These are phyloP conservation scores for Yamadazyma taylorii DNA, from an alignment of 1,139 yeast genomes.

Conservation along the genomic window DNA sequence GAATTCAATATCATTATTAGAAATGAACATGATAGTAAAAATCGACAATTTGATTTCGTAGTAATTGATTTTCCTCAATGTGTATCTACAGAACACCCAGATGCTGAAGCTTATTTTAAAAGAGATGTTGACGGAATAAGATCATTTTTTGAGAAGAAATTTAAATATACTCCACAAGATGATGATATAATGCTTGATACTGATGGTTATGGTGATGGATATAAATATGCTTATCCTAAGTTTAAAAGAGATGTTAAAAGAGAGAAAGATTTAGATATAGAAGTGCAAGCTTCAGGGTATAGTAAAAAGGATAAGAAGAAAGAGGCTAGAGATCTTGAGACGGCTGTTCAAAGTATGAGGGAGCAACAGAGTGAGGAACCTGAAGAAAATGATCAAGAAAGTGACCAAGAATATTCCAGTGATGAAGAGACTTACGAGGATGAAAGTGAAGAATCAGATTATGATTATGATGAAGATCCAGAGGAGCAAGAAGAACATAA, in stretches of 20 bases:
- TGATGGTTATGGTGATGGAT: constrained; percentile 81
- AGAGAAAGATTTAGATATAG: constrained; percentile 67
- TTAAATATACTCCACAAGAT: constrained; percentile 66
- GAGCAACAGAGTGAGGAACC: constrained; percentile 30
- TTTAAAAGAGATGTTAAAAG: constrained; percentile 76
- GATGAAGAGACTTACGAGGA: constrained; percentile 32
- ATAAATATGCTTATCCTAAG: constrained; percentile 73
- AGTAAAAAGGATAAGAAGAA: constrained; percentile 60
- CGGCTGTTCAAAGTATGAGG: constrained; percentile 70
- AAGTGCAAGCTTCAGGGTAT: constrained; percentile 90
- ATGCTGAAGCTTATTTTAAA: constrained; percentile 83
- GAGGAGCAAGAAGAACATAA: constrained; percentile 35
- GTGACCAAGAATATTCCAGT: constrained; percentile 28
- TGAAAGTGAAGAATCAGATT: constrained; percentile 34
- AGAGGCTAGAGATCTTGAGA: constrained; percentile 65
- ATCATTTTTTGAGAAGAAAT: constrained; percentile 75
- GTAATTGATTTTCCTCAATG: constrained; percentile 99
- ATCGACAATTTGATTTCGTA: constrained; percentile 64
- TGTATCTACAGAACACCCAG: constrained; percentile 86
- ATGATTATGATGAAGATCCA: constrained; percentile 37
- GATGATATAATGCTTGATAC: constrained; percentile 71
- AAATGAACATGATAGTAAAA: constrained; percentile 52
- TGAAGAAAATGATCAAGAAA: constrained; percentile 30
- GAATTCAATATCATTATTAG: constrained; percentile 92
- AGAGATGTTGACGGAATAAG: constrained; percentile 91